These are phyloP conservation scores for Microsporum canis DNA, from an alignment of 2,329 filamentous ascomycete species.

Conservation along the genomic window DNA sequence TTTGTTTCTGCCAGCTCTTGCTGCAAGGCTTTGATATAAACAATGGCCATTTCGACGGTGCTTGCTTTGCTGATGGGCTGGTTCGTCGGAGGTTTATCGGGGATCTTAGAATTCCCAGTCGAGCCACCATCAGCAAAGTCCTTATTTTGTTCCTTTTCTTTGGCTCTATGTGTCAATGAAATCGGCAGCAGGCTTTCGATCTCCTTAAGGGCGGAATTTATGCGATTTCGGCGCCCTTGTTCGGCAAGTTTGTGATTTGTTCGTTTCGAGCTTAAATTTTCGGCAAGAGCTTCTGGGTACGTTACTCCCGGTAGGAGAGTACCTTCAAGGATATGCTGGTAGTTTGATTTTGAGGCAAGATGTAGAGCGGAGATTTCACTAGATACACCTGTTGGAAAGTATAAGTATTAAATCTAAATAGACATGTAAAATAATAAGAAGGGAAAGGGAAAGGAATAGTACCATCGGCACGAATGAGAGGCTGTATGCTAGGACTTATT, in stretches of 20 bases:
- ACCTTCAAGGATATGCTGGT: constrained; percentile 92
- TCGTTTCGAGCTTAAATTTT: constrained; percentile 87
- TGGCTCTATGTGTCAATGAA: constrained; percentile 34
- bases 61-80: constrained; percentile 82
- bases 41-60: constrained; percentile 93
- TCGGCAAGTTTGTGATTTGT: constrained; percentile 98
- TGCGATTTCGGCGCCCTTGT: constrained; percentile 86
- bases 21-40: constrained; percentile 82
- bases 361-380: constrained; percentile 58
- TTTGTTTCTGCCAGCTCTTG: constrained; percentile 58
- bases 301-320: constrained; percentile 80
- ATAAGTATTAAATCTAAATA: not conserved
- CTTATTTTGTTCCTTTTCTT: constrained; percentile 23
- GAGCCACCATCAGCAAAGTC: constrained; percentile 22
- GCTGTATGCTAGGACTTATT: constrained; percentile 92
- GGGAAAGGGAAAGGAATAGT: constrained; percentile 25
- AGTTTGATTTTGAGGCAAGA: constrained; percentile 90
- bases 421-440: constrained; percentile 16
- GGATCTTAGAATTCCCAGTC: constrained; percentile 39
- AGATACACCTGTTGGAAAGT: constrained; percentile 31
- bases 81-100: constrained; percentile 35
- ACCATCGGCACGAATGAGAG: constrained; percentile 63
- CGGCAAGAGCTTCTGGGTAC: constrained; percentile 82
- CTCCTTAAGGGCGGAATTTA: constrained; percentile 85
- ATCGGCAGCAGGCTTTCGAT: constrained; percentile 76